phyloP scores from a whole-genome alignment of 768 basidiomycete genomes.

The Solioccasus polychromus region DNA sequence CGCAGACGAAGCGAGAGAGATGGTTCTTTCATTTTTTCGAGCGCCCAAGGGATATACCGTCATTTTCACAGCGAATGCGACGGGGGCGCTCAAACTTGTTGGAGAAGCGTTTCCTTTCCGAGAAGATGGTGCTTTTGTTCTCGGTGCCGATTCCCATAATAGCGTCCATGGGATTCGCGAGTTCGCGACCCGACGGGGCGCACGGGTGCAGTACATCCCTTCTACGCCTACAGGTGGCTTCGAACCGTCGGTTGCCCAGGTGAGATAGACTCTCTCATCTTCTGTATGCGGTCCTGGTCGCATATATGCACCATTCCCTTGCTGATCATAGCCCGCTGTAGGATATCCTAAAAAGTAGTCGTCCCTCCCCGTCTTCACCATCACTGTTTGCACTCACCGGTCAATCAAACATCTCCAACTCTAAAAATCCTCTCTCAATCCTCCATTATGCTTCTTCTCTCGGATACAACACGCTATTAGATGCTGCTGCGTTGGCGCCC shows the following conservation, averaged over 20 bases:
- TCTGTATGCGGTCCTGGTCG: background rate
- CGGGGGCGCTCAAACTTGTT: conserved; percentile 75
- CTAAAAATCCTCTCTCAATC: conserved; percentile 65
- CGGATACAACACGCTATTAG: conserved; percentile 74
- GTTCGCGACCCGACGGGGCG: conserved; percentile 57
- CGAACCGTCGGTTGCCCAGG: conserved; percentile 56
- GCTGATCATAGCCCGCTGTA: conserved; percentile 25
- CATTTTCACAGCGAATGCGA: conserved; percentile 79
- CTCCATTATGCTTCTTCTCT: conserved; percentile 60
- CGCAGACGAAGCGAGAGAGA: conserved; percentile 65
- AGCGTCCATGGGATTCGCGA: conserved; percentile 80
- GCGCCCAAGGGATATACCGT: conserved; percentile 78
- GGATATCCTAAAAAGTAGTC: conserved; percentile 53
- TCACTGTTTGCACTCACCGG: conserved; percentile 75
- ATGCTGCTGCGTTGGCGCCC: conserved; percentile 79
- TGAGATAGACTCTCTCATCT: conserved; percentile 26
- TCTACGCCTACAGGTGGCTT: conserved; percentile 66
- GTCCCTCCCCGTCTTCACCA: conserved; percentile 37
- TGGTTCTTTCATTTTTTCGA: conserved; percentile 74
- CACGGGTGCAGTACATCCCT: conserved; percentile 60
- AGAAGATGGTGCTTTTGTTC: conserved; percentile 56
- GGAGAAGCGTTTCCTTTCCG: conserved; percentile 78
- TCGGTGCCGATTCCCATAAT: conserved; percentile 79
- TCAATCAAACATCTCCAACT: conserved; percentile 80
- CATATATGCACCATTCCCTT: conserved; percentile 18